Conservation (phyloP, 2,329 filamentous ascomycete genomes). For the Taxawa tesnikishii region DNA sequence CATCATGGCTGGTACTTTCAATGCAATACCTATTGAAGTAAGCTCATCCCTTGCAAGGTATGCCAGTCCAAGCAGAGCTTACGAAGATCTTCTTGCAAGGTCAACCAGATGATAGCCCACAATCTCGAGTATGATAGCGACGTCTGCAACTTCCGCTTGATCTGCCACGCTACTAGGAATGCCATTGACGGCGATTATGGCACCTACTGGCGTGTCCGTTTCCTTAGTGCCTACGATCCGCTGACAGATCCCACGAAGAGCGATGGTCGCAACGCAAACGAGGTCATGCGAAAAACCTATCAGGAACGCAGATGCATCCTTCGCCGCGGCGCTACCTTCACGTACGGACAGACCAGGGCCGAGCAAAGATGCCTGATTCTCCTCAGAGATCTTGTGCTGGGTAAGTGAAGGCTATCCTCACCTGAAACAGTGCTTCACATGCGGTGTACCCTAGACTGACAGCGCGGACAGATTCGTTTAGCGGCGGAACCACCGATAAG, state of each 20-base stretch:
- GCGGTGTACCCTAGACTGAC: conserved; percentile 2
- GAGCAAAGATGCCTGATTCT: conserved; percentile 25
- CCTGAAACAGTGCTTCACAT: neutral
- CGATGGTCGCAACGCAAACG: conserved; percentile 12
- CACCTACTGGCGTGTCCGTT: conserved; percentile 37
- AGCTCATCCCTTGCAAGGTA: no score
- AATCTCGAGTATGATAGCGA: conserved; percentile 29
- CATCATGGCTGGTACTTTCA: no score
- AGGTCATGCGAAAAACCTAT: conserved; percentile 24
- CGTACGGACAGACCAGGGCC: conserved; percentile 10
- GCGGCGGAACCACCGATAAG: conserved; percentile 12
- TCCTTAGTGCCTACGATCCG: conserved; percentile 28
- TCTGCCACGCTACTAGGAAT: conserved; percentile 26
- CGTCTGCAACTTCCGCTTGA: conserved; percentile 25
- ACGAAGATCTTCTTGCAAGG: no score
- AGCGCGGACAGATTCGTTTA: conserved; percentile 19
- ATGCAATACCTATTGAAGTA: no score
- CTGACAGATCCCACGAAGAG: conserved; percentile 2
- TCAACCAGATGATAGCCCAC: conserved; percentile 26
- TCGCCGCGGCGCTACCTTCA: conserved; percentile 15
- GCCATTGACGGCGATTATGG: conserved; percentile 26
- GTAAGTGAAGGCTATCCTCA: conserved; percentile 23
- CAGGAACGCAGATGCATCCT: conserved; percentile 17
- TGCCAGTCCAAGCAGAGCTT: no score
- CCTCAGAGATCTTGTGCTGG: conserved; percentile 30